Percentiles rank a stretch among this genome's conserved stretches.
Evolutionary conservation across 768 basidiomycete genomes (phyloP).

Genomic region (Lepiota venenata): DNA sequence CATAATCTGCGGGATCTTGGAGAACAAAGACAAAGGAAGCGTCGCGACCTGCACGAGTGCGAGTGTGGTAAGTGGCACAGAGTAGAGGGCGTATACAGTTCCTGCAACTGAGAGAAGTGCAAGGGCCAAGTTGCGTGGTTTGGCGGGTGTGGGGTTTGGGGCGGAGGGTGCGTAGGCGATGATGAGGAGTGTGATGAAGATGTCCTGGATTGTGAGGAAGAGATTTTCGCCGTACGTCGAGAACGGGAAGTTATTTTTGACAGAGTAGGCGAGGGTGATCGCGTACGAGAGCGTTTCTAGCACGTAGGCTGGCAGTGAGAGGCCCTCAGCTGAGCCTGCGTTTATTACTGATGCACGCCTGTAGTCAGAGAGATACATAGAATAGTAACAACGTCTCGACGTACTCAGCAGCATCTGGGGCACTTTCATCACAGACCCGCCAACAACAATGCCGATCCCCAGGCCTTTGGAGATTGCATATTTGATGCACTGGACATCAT

Average conservation of each 20-base stretch:
- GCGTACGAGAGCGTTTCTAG: conserved; percentile 91
- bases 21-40: conserved; percentile 87
- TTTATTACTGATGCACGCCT: conserved; percentile 49
- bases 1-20: conserved; percentile 91
- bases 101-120: conserved; percentile 26
- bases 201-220: conserved; percentile 88
- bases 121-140: conserved; percentile 29
- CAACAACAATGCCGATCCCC: conserved; percentile 89
- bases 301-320: conserved; percentile 82
- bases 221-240: conserved; percentile 97
- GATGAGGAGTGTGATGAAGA: conserved; percentile 86
- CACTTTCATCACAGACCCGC: conserved; percentile 93
- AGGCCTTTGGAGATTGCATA: conserved; percentile 90
- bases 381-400: conserved; percentile 21
- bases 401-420: conserved; percentile 87
- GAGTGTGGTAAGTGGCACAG: conserved; percentile 46
- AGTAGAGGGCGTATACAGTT: conserved; percentile 36
- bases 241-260: conserved; percentile 85
- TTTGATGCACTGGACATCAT: conserved; percentile 81
- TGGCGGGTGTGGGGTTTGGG: conserved; percentile 19
- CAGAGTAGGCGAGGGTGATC: conserved; percentile 86
- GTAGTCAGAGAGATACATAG: background rate
- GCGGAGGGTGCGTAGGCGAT: conserved; percentile 51
- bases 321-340: conserved; percentile 77
- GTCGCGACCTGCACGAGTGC: conserved; percentile 79